phyloP scores from a whole-genome alignment of 192 early-diverging fungal genomes.

The Oehlia diaphana region DNA sequence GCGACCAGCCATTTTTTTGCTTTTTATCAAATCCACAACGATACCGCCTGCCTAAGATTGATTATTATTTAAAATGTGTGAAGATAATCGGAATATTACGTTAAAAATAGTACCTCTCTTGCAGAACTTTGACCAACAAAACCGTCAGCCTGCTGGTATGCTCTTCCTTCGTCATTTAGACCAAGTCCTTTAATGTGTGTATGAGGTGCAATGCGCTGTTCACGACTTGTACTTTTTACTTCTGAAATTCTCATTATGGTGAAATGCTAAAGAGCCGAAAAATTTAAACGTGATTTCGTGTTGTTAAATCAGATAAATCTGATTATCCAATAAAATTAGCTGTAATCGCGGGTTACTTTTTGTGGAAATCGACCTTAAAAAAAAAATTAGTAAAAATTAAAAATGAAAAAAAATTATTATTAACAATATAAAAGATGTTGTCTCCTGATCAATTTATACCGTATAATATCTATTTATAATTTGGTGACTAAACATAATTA shows the following conservation, averaged over 20 bases:
- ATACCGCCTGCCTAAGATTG: slow-evolving; percentile 80
- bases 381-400: too few relatives aligned
- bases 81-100: background rate
- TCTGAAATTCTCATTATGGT: slow-evolving; percentile 86
- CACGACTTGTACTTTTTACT: slow-evolving; percentile 87
- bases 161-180: slow-evolving; percentile 10
- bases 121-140: slow-evolving; percentile 98
- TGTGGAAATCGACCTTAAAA: too few relatives aligned
- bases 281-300: too few relatives aligned
- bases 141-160: slow-evolving; percentile 35
- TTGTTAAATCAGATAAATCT: too few relatives aligned
- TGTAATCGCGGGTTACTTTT: too few relatives aligned
- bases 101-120: slow-evolving; percentile 65
- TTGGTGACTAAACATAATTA: too few relatives aligned
- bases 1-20: slow-evolving; percentile 97
- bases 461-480: too few relatives aligned
- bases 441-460: too few relatives aligned
- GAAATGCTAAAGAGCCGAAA: too few relatives aligned
- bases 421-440: too few relatives aligned
- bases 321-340: too few relatives aligned
- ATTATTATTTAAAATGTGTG: background rate
- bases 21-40: slow-evolving; percentile 90
- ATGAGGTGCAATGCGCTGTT: slow-evolving; percentile 94
- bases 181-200: slow-evolving; percentile 86
- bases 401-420: too few relatives aligned